Conservation (phyloP, 2,329 filamentous ascomycete genomes). For the Corynespora cassiicola region DNA sequence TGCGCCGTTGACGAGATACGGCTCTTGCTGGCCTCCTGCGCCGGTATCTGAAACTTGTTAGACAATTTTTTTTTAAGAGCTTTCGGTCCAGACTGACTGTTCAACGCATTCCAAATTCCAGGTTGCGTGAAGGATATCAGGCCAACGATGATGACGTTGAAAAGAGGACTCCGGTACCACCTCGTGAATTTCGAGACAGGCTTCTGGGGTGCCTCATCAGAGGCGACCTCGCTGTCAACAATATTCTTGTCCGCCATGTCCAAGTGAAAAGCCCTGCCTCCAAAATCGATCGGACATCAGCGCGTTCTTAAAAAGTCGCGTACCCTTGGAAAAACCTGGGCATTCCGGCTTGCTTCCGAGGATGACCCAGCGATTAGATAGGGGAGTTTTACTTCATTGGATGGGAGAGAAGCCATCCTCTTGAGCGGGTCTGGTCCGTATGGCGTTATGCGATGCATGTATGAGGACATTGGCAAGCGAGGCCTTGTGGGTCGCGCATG, state of each 20-base stretch:
- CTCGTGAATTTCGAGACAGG: conserved; percentile 25
- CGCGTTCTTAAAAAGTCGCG: no score
- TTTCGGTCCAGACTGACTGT: conserved; percentile 36
- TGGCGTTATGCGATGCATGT: no score
- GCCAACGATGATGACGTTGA: conserved; percentile 55
- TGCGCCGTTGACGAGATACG: conserved; percentile 50
- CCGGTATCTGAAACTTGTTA: conserved; percentile 36
- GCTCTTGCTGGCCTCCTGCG: conserved; percentile 36
- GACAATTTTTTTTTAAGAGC: neutral
- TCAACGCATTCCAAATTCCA: conserved; percentile 57
- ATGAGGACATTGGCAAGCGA: no score
- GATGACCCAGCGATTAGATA: no score
- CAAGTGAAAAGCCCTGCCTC: no score
- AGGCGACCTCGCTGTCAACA: conserved; percentile 19
- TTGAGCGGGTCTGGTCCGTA: no score
- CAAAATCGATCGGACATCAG: no score
- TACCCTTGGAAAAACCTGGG: no score
- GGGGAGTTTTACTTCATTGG: no score
- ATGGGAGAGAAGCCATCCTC: no score
- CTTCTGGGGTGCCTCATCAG: conserved; percentile 9
- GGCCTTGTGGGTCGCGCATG: no score
- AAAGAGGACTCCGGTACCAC: conserved; percentile 54
- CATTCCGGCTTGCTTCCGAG: no score
- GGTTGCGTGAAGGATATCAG: conserved; percentile 54
- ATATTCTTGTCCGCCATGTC: conserved; percentile 18